phyloP scores from a whole-genome alignment of 306 rosid genomes.

The Lupinus albus region DNA sequence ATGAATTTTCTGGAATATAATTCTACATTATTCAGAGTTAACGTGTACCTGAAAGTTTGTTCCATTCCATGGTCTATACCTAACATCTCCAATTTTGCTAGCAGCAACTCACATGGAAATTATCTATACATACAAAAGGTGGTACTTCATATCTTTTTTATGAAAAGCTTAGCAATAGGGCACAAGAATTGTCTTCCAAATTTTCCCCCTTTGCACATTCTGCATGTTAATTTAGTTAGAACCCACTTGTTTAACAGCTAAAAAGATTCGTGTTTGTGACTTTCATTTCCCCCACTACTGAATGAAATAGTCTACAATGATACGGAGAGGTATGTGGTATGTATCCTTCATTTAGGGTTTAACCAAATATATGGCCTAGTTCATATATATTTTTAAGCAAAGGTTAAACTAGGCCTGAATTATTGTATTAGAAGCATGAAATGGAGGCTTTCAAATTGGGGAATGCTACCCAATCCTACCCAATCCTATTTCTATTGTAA shows the following conservation, averaged over 20 bases:
- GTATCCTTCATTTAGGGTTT: slow-evolving; percentile 37
- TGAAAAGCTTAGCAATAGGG: slow-evolving; percentile 48
- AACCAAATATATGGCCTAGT: slow-evolving; percentile 6
- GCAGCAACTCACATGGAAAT: slow-evolving; percentile 64
- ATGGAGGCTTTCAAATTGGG: too few relatives aligned
- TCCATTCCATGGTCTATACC: slow-evolving; percentile 65
- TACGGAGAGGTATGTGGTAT: slow-evolving; percentile 39
- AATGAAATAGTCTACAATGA: slow-evolving; percentile 19
- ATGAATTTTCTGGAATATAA: slow-evolving; percentile 52
- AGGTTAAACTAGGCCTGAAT: too few relatives aligned
- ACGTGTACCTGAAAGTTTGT: slow-evolving; percentile 75
- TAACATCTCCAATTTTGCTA: slow-evolving; percentile 56
- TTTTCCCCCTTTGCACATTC: slow-evolving; percentile 48
- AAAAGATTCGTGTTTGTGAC: slow-evolving; percentile 40
- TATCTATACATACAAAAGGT: slow-evolving; percentile 45
- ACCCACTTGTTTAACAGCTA: slow-evolving; percentile 28
- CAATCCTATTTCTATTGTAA: too few relatives aligned
- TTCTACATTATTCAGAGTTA: slow-evolving; percentile 55
- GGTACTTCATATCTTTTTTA: slow-evolving; percentile 38
- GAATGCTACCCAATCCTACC: too few relatives aligned
- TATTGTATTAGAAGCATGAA: too few relatives aligned
- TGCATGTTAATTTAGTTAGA: slow-evolving; percentile 44
- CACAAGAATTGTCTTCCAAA: slow-evolving; percentile 41
- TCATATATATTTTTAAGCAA: too few relatives aligned
- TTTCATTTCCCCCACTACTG: slow-evolving; percentile 36